Percentiles rank a stretch among this genome's conserved stretches.
Conservation (phyloP, 1,139 yeast genomes). For the Scheffersomyces insectosa region DNA sequence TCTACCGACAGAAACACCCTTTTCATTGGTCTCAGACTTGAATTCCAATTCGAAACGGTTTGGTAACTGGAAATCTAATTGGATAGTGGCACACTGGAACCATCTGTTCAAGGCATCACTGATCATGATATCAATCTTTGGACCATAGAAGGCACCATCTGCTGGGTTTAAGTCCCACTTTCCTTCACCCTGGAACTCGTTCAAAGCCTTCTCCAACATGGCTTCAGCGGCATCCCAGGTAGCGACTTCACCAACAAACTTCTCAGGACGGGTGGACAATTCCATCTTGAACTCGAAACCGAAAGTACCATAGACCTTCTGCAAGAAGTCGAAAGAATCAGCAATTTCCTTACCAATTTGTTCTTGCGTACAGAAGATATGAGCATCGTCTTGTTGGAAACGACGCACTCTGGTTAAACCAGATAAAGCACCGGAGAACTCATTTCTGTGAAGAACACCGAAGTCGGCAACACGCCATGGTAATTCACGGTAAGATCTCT, state of each 20-base stretch:
- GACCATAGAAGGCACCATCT: constrained; percentile 99
- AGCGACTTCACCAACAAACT: constrained; percentile 80
- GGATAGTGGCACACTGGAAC: constrained; percentile 98
- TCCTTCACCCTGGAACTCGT: constrained; percentile 68
- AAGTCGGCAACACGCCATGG: constrained; percentile 98
- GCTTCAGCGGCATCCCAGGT: constrained; percentile 90
- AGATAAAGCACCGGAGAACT: constrained; percentile 79
- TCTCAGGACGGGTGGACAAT: constrained; percentile 92
- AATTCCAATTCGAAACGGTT: constrained; percentile 85
- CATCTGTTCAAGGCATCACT: constrained; percentile 90
- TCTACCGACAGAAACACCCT: constrained; percentile 45
- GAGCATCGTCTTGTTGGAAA: constrained; percentile 99
- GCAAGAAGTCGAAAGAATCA: constrained; percentile 76
- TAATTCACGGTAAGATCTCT: constrained; percentile 89
- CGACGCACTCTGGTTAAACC: constrained; percentile 96
- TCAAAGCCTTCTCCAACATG: constrained; percentile 71
- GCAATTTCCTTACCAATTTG: constrained; percentile 85
- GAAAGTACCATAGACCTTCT: constrained; percentile 76
- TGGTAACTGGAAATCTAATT: constrained; percentile 96
- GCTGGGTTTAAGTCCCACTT: constrained; percentile 92
- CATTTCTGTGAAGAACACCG: constrained; percentile 94
- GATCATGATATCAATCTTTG: constrained; percentile 93
- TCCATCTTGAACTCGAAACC: constrained; percentile 90
- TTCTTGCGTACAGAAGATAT: constrained; percentile 88
- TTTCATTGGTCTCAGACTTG: constrained; percentile 68